phyloP scores from a whole-genome alignment of 169 alveolate genomes.

The Cryptosporidium ryanae region DNA sequence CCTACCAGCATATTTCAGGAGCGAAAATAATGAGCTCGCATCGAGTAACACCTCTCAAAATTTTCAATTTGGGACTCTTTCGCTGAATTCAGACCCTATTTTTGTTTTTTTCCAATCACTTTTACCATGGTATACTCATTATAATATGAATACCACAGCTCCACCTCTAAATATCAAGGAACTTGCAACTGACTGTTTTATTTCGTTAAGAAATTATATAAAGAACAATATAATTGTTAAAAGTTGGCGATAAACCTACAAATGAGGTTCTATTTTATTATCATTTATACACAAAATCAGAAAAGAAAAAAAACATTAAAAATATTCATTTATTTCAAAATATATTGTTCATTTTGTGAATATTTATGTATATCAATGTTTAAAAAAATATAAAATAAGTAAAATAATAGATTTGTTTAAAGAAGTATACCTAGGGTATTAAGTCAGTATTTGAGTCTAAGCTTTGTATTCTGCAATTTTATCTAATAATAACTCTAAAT shows the following conservation, averaged over 20 bases:
- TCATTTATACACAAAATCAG: no score
- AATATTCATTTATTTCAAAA: no score
- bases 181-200: slow-evolving; percentile 17
- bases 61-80: neutral
- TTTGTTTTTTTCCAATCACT: slow-evolving; percentile 14
- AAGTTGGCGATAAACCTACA: no score
- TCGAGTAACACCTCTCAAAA: neutral
- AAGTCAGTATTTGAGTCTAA: neutral
- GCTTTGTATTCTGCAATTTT: slow-evolving; percentile 47
- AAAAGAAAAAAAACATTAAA: no score
- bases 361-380: neutral
- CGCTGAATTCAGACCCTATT: slow-evolving; percentile 56
- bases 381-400: neutral
- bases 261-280: no score
- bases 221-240: neutral
- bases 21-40: neutral
- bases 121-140: slow-evolving; percentile 32
- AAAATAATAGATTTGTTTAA: neutral
- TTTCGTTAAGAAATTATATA: slow-evolving; percentile 35
- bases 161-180: slow-evolving; percentile 17
- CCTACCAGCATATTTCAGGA: slow-evolving; percentile 47
- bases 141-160: neutral
- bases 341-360: neutral
- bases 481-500: slow-evolving; percentile 48
- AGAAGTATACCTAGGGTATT: neutral